Conservation (phyloP, 1,139 yeast species). For the Taphrina communis region DNA sequence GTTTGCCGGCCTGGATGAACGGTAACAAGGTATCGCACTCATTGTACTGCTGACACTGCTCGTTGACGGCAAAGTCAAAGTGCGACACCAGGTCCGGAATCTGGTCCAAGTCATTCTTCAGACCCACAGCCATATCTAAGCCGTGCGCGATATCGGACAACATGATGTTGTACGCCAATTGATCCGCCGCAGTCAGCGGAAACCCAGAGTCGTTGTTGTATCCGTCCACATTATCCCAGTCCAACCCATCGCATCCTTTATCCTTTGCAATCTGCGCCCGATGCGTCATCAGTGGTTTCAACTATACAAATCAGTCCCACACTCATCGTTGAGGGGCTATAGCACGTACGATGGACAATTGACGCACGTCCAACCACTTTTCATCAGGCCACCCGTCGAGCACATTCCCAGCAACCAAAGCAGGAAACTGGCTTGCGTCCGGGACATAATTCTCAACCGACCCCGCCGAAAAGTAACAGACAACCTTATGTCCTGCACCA, state of each 20-base stretch:
- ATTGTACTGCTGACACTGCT: constrained; percentile 46
- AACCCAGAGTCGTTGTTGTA: constrained; percentile 46
- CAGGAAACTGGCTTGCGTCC: constrained; percentile 42
- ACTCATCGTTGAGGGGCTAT: neutral
- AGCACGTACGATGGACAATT: constrained; percentile 41
- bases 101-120: constrained; percentile 45
- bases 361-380: constrained; percentile 44
- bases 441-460: constrained; percentile 45
- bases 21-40: constrained; percentile 42
- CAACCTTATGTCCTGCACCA: constrained; percentile 41
- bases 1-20: constrained; percentile 19
- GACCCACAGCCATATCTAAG: constrained; percentile 45
- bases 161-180: constrained; percentile 44
- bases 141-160: constrained; percentile 44
- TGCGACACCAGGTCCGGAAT: constrained; percentile 43
- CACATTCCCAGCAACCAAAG: constrained; percentile 43
- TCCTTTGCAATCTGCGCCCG: constrained; percentile 44
- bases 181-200: constrained; percentile 40
- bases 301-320: neutral
- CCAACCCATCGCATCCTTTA: constrained; percentile 47
- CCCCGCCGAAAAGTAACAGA: constrained; percentile 47
- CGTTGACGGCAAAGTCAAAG: constrained; percentile 47
- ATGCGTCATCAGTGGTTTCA: constrained; percentile 41
- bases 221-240: constrained; percentile 47
- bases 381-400: constrained; percentile 46